These are phyloP conservation scores for Aspergillus coremiiformis DNA, from an alignment of 495 filamentous ascomycete genomes.

Conservation along the genomic window DNA sequence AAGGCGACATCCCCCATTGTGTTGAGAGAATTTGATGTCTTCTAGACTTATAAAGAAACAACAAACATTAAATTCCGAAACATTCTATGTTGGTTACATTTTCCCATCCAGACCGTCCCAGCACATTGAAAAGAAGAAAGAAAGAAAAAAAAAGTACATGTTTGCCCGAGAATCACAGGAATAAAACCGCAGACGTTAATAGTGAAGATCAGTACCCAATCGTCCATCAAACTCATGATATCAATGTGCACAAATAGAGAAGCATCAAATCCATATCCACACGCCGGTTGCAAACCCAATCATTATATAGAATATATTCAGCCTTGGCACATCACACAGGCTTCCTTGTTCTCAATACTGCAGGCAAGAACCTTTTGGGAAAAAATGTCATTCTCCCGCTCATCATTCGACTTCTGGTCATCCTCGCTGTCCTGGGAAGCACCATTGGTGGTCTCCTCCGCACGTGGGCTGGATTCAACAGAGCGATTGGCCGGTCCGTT, in stretches of 20 bases:
- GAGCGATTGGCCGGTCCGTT: conserved; percentile 3
- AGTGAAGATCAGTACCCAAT: conserved; percentile 10
- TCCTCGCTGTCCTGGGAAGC: conserved; percentile 44
- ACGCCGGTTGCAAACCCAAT: conserved; percentile 1
- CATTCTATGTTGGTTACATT: not conserved
- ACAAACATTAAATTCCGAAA: not conserved
- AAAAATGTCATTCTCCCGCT: conserved; percentile 83
- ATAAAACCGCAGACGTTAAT: conserved; percentile 12
- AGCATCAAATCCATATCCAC: conserved; percentile 3
- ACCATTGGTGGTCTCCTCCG: conserved; percentile 37
- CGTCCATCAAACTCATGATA: conserved; percentile 39
- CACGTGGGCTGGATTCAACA: conserved; percentile 9
- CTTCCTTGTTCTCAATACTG: conserved; percentile 89
- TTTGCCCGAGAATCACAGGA: not conserved
- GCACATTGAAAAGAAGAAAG: not conserved
- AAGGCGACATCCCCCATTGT: no score
- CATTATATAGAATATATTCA: conserved; percentile 25
- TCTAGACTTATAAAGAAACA: no score
- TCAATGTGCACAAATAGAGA: conserved; percentile 28
- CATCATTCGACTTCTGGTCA: conserved; percentile 57
- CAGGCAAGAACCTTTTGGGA: conserved; percentile 84
- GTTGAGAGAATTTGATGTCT: no score
- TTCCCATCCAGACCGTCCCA: not conserved
- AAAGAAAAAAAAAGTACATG: not conserved
- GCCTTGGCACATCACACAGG: conserved; percentile 86